Evolutionary conservation across 225 moss, liverwort and hornwort species (phyloP), one percentile per base, ranked within the genome.

Genomic region (Neckera pumila): DNA sequence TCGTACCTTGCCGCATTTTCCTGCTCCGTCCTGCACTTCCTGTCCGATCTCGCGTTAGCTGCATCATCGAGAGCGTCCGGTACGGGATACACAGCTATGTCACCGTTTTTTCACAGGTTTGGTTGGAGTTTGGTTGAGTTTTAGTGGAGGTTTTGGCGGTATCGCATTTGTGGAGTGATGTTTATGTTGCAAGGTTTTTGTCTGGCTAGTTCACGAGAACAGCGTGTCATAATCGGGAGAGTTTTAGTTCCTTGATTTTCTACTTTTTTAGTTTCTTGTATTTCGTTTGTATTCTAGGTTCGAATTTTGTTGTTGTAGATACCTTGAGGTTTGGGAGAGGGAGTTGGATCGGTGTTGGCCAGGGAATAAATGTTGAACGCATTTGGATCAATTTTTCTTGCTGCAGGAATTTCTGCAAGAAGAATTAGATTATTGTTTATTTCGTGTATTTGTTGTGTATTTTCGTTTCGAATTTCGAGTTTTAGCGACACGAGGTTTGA

Each of bases 231-330:
- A 16, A 51, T 74, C 51, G 36, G 18, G 17, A 80, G 42, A 66
- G 47, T 70, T 65, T 85, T 10, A 21, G 58, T 84, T 47, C 4
- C 21, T 65, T 34, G 33, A 43, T 54, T 62, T 64, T 18, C 14
- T 60, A 59, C 10, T 58, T 57, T 19, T 60, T 53, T 34, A 58
- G 79, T 81, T 79, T 67, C 12, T 53, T 80, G 58, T 81, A 22
- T 84, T 58, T 66, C 30, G 63, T 57, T 34, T 72, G 80, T 87
- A 63, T 79, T 84, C 84, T 91, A 91, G 87, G 80, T 89, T 86
- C 58, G 80, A 86, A 84, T 74, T 86, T 79, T 11, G 67, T 33
- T 42, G n/a, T 70, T n/a, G 27, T 57, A 26, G 11, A 78, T 38
- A 57, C 38, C 25, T 4, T 58, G 76, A 76, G 79, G 36, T 85